These are phyloP conservation scores for Podaxis sp. DNA, from an alignment of 768 basidiomycete genomes.

Conservation along the genomic window DNA sequence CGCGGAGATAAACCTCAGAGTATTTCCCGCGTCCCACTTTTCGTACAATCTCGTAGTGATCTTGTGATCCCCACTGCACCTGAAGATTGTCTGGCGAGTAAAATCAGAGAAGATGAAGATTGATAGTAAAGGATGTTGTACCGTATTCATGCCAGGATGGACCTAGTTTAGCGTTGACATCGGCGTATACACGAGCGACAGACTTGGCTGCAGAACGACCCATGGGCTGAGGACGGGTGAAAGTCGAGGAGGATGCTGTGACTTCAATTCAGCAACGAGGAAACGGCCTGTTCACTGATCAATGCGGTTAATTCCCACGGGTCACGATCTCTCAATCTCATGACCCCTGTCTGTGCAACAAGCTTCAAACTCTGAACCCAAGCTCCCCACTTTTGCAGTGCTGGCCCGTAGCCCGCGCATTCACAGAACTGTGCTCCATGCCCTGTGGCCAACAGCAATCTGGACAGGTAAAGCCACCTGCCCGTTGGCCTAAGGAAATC, in stretches of 20 bases:
- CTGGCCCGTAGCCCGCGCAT: neutral
- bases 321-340: conserved; percentile 11
- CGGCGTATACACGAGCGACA: conserved; percentile 82
- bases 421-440: neutral
- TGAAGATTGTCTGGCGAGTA: conserved; percentile 78
- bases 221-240: conserved; percentile 40
- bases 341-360: neutral
- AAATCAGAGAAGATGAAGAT: conserved; percentile 23
- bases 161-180: conserved; percentile 86
- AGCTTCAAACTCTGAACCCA: neutral
- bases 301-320: conserved; percentile 27
- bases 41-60: conserved; percentile 96
- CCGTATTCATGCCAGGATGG: conserved; percentile 97
- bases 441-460: neutral
- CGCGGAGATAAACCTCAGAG: conserved; percentile 65
- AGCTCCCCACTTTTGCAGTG: neutral
- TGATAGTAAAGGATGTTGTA: conserved; percentile 33
- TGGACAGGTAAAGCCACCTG: neutral
- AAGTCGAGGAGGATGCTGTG: conserved; percentile 14
- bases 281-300: conserved; percentile 20
- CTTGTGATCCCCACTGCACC: conserved; percentile 97
- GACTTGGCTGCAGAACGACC: conserved; percentile 74
- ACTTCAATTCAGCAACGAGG: conserved; percentile 15
- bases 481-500: conserved; percentile 11
- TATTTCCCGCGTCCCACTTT: conserved; percentile 97